These are phyloP conservation scores for Dioszegia hungarica DNA, from an alignment of 768 basidiomycete genomes.

Conservation along the genomic window DNA sequence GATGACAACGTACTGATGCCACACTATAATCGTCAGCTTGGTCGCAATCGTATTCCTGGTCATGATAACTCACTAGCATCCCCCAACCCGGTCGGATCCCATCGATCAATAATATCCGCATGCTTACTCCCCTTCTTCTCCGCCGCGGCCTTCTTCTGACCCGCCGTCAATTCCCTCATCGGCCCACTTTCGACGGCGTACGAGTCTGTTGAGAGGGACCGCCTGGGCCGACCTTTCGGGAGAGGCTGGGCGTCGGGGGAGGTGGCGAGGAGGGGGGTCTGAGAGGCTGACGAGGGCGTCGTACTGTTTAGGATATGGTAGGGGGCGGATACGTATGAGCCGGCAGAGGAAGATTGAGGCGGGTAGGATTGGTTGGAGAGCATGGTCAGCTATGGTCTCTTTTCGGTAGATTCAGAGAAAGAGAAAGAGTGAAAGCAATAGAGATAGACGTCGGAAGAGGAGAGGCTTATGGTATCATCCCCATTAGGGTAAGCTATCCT, in stretches of 20 bases:
- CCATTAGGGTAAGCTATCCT: constrained; percentile 2
- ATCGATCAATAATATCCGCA: constrained; percentile 48
- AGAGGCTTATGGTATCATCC: not conserved
- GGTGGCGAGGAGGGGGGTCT: constrained; percentile 20
- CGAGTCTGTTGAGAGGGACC: constrained; percentile 41
- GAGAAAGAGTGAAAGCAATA: not conserved
- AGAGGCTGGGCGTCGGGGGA: constrained; percentile 11
- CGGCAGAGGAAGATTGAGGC: not conserved
- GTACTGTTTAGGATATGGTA: constrained; percentile 17
- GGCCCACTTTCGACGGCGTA: constrained; percentile 21
- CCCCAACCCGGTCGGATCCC: constrained; percentile 49
- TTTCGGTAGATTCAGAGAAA: not conserved
- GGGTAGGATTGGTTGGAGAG: constrained; percentile 5
- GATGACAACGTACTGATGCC: constrained; percentile 39
- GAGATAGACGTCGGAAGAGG: not conserved
- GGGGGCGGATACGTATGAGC: not conserved
- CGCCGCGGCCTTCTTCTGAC: constrained; percentile 33
- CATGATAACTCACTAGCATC: constrained; percentile 34
- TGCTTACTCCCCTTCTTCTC: constrained; percentile 46
- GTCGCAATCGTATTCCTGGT: not conserved
- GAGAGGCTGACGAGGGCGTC: constrained; percentile 21
- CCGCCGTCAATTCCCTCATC: constrained; percentile 25
- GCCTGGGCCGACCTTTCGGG: constrained; percentile 19
- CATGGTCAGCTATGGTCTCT: constrained; percentile 5
- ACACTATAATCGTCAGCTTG: constrained; percentile 26